Conservation (phyloP, 2,329 filamentous ascomycete species). For the Echinosphaeria canescens region DNA sequence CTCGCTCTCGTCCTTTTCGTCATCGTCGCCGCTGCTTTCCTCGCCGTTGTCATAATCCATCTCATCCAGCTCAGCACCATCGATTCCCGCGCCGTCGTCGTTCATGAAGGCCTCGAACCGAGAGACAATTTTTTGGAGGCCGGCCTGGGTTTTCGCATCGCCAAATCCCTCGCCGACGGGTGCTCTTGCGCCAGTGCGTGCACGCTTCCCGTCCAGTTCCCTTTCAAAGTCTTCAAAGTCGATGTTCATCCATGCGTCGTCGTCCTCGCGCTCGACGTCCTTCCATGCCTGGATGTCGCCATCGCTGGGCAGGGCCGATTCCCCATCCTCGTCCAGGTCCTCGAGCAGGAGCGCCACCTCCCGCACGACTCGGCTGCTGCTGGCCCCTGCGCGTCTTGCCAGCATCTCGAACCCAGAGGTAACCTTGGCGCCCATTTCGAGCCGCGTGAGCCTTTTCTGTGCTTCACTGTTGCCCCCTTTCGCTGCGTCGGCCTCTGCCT, state of each 20-base stretch:
- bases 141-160: conserved; percentile 44
- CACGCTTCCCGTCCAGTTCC: conserved; percentile 33
- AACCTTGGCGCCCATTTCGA: conserved; percentile 72
- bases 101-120: conserved; percentile 87
- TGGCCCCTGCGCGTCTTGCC: conserved; percentile 40
- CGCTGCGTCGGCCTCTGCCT: conserved; percentile 3
- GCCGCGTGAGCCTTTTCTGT: conserved; percentile 12
- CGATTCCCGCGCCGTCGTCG: conserved; percentile 57
- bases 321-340: conserved; percentile 51
- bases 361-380: conserved; percentile 44
- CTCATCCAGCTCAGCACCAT: conserved; percentile 39
- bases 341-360: conserved; percentile 60
- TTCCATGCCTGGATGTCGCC: conserved; percentile 54
- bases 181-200: conserved; percentile 6
- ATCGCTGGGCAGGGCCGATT: conserved; percentile 39
- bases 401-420: conserved; percentile 85
- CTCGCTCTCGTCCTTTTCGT: conserved; percentile 28
- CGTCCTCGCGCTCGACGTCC: conserved; percentile 39
- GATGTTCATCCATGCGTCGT: conserved; percentile 84
- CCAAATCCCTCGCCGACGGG: conserved; percentile 29
- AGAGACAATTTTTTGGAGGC: conserved; percentile 77
- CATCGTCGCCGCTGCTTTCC: conserved; percentile 23
- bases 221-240: conserved; percentile 75
- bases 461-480: conserved; percentile 5
- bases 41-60: conserved; percentile 32